Evolutionary conservation across 495 filamentous ascomycete species (phyloP), one percentile per base, ranked within the genome.

Genomic region (Hypoxylon perforatum): DNA sequence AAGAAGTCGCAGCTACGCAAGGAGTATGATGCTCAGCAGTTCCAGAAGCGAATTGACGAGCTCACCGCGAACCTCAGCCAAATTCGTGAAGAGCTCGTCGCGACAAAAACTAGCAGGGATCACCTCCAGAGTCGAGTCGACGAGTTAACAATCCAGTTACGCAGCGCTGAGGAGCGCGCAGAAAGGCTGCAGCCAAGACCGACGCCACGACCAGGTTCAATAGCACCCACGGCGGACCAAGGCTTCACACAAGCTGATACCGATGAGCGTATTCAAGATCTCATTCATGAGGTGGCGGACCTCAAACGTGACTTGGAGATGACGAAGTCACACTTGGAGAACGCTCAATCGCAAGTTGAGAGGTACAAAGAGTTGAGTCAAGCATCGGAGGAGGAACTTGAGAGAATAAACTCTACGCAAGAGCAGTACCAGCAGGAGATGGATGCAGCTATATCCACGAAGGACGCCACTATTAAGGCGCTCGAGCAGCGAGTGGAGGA

Each of bases 361-460:
- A 88, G 91, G 63, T 97, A 96, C 81, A 93, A 91, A 70, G 85
- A 86, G n/a, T 94, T 98, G 72, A 92, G 91, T 67, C 91, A 93
- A 70, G 82, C 86, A 14, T 87, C 91, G n/a, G 94, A 99, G 72
- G 94, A 98, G 49, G 92, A 94, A 48, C 81, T 98, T 23, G 84
- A 91, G 25, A 91, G 86, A 48, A 81, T 93, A 39, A 90, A 90
- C 47, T 91, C 92, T 5, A 89, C 91, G 0, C 87, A 94, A 45
- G 93, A 96, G n/a, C 84, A 91, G 70, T 96, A 92, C 70, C 88
- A 88, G 11, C 86, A 92, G 69, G 92, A 97, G 57, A 92, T 91
- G 76, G 93, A 98, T 63, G 78, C 78, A 33, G 75, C 88, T 7
- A 76, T 94, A 15, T 81, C 85, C 30, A 85, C 92, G 63, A 97